These are phyloP conservation scores for Isoetes engelmannii DNA, from an alignment of 83 land plant genomes.

Conservation along the genomic window DNA sequence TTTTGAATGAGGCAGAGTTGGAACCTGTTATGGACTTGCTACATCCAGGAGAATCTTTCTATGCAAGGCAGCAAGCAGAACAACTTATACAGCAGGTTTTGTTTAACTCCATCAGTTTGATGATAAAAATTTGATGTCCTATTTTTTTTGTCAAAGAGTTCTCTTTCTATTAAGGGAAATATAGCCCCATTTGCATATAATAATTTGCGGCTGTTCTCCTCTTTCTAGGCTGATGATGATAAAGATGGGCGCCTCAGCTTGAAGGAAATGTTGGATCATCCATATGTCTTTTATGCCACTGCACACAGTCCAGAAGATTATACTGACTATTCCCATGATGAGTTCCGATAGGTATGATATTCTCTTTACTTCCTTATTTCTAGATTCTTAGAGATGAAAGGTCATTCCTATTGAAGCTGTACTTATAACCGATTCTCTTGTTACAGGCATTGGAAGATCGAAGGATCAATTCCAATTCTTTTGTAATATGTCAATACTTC, in stretches of 20 bases:
- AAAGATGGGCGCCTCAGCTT: constrained; percentile 48
- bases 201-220: background rate
- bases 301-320: constrained; percentile 34
- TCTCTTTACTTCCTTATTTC: too few species aligned
- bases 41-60: constrained; percentile 47
- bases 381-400: too few species aligned
- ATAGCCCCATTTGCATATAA: background rate
- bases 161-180: background rate
- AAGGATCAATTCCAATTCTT: too few species aligned
- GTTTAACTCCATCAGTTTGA: background rate
- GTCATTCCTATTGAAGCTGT: too few species aligned
- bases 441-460: too few species aligned
- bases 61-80: constrained; percentile 45
- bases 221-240: constrained; percentile 60
- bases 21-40: constrained; percentile 41
- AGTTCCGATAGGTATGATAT: constrained; percentile 29
- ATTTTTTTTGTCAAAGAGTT: background rate
- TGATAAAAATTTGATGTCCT: background rate
- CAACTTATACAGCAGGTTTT: constrained; percentile 52
- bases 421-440: too few species aligned
- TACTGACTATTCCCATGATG: constrained; percentile 41
- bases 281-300: constrained; percentile 52
- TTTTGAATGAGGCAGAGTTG: constrained; percentile 50
- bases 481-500: too few species aligned
- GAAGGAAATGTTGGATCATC: constrained; percentile 50